These are phyloP conservation scores for Mrakia hoshinonis DNA, from an alignment of 768 basidiomycete genomes.

Conservation along the genomic window DNA sequence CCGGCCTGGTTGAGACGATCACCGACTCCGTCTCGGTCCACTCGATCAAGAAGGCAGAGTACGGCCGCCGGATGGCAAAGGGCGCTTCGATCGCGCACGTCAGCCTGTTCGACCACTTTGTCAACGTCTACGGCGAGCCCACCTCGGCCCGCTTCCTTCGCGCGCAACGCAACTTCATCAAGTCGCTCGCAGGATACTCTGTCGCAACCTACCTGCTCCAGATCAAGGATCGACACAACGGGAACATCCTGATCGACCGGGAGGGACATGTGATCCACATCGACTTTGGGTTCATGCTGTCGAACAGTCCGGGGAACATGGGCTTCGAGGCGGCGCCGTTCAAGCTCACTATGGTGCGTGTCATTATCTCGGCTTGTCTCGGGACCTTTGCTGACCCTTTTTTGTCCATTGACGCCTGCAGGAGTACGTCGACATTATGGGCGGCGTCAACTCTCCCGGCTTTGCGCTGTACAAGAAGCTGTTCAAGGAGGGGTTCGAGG, in stretches of 20 bases:
- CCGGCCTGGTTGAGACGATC: conserved; percentile 94
- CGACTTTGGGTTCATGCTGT: conserved; percentile 96
- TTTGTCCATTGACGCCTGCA: not conserved
- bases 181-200: conserved; percentile 88
- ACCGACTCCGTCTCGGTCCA: conserved; percentile 97
- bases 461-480: conserved; percentile 76
- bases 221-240: conserved; percentile 97
- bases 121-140: conserved; percentile 78
- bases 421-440: conserved; percentile 93
- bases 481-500: conserved; percentile 89
- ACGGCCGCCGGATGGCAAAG: conserved; percentile 73
- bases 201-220: conserved; percentile 92
- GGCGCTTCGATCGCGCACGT: conserved; percentile 71
- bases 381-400: not conserved
- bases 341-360: conserved; percentile 62
- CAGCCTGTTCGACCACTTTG: conserved; percentile 84
- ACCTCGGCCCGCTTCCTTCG: conserved; percentile 76
- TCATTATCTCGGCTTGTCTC: not conserved
- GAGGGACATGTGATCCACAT: conserved; percentile 84
- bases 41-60: conserved; percentile 98
- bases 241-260: conserved; percentile 90
- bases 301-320: conserved; percentile 93
- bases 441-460: conserved; percentile 65
- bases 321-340: conserved; percentile 99
- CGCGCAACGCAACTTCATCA: conserved; percentile 88